A percentile compares a stretch with the other conserved stretches of the same genome.
These are phyloP conservation scores for Suhomyces guaymorum DNA, from an alignment of 1,139 yeast species.

Conservation along the genomic window DNA sequence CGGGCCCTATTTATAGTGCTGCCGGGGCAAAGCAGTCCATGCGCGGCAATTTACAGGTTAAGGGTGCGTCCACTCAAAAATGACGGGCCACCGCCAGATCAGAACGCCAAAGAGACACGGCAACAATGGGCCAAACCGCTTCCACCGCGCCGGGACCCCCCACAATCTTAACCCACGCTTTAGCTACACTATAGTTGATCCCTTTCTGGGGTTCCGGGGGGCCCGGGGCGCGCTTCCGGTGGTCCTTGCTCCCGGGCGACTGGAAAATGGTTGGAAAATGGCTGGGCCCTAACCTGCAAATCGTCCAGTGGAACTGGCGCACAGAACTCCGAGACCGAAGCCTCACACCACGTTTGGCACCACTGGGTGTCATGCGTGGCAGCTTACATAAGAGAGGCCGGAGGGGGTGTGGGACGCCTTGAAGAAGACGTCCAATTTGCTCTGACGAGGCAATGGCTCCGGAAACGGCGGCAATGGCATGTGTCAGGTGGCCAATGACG, in stretches of 20 bases:
- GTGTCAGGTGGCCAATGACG: too few relatives aligned
- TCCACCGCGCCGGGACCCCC: too few relatives aligned
- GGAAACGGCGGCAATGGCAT: too few relatives aligned
- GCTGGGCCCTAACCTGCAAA: slow-evolving; percentile 11
- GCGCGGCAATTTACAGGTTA: neutral
- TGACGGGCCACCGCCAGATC: too few relatives aligned
- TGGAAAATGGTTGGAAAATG: slow-evolving; percentile 7
- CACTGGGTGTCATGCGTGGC: neutral
- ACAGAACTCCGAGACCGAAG: slow-evolving; percentile 27
- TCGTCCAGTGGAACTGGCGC: slow-evolving; percentile 17
- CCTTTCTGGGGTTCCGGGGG: slow-evolving; percentile 1
- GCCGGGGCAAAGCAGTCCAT: slow-evolving; percentile 7
- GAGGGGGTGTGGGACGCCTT: neutral
- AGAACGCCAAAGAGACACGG: too few relatives aligned
- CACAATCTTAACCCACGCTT: too few relatives aligned
- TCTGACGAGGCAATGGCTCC: too few relatives aligned
- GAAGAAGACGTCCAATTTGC: too few relatives aligned
- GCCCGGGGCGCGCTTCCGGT: too few relatives aligned
- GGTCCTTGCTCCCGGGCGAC: slow-evolving; percentile 6
- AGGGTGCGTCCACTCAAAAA: too few relatives aligned
- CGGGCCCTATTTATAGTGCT: slow-evolving; percentile 13
- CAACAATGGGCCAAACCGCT: too few relatives aligned
- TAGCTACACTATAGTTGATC: too few relatives aligned
- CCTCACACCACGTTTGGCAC: slow-evolving; percentile 9
- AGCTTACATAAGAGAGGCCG: neutral